Percentiles rank a stretch among this genome's conserved stretches.
Evolutionary conservation across 345 rosid genomes (phyloP).

Genomic region (Lepidium sativum): DNA sequence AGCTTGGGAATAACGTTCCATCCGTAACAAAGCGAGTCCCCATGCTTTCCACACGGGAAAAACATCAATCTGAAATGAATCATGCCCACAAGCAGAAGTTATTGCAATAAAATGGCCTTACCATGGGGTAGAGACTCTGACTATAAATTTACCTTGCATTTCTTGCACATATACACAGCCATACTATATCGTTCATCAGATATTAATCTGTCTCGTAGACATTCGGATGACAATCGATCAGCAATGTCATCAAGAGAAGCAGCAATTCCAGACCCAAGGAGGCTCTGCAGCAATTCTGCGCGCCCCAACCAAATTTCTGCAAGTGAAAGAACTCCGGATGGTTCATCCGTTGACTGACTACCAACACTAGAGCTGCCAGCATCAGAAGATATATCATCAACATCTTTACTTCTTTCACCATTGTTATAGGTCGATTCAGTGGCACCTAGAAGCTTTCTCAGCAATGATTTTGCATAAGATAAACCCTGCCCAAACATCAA

Average conservation of each 20-base stretch:
- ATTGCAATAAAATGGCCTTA: constrained; percentile 14
- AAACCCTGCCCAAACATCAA: constrained; percentile 54
- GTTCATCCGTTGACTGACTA: constrained; percentile 72
- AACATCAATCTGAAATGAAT: constrained; percentile 68
- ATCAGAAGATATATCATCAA: constrained; percentile 85
- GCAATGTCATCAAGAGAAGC: constrained; percentile 93
- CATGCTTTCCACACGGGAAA: constrained; percentile 98
- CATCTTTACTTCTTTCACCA: constrained; percentile 66
- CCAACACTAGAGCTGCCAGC: constrained; percentile 87
- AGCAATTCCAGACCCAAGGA: constrained; percentile 90
- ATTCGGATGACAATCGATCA: constrained; percentile 72
- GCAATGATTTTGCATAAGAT: constrained; percentile 68
- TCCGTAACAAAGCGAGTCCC: constrained; percentile 96
- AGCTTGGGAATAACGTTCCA: constrained; percentile 90
- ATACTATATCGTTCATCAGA: constrained; percentile 90
- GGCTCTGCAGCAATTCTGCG: constrained; percentile 95
- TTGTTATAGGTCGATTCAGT: constrained; percentile 41
- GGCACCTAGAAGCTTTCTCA: constrained; percentile 65
- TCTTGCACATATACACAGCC: constrained; percentile 95
- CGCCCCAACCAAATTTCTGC: constrained; percentile 82
- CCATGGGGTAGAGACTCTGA: constrained; percentile 9
- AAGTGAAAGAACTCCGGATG: constrained; percentile 58
- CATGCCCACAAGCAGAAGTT: constrained; percentile 9
- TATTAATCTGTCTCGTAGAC: constrained; percentile 77
- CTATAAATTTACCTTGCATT: constrained; percentile 71